A percentile compares a stretch with the other conserved stretches of the same genome.
Conservation (phyloP, 768 basidiomycete species). For the Gloeostereum incarnatum region DNA sequence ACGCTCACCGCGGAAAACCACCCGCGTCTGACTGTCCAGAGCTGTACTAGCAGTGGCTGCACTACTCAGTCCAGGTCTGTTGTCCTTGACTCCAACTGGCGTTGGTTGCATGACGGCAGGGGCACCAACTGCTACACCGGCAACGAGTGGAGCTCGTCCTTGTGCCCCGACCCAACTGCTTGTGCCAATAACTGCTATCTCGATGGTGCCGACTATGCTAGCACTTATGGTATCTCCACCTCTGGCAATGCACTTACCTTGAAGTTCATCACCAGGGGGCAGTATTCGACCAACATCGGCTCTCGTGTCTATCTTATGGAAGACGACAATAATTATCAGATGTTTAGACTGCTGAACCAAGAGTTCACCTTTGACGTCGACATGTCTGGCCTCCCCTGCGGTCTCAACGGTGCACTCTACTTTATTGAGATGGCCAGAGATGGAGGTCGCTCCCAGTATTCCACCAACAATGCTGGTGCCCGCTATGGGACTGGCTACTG, state of each 20-base stretch:
- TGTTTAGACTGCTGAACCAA: conserved; percentile 21
- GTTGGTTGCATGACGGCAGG: conserved; percentile 34
- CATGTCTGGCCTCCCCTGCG: conserved; percentile 31
- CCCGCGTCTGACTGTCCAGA: neutral
- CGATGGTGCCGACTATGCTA: conserved; percentile 37
- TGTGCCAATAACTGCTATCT: conserved; percentile 35
- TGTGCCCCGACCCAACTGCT: conserved; percentile 39
- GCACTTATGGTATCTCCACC: conserved; percentile 28
- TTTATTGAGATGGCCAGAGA: conserved; percentile 32
- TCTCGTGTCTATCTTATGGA: conserved; percentile 23
- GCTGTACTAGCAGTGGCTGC: neutral
- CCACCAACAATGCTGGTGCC: conserved; percentile 23
- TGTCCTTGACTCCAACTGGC: conserved; percentile 42
- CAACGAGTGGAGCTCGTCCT: conserved; percentile 40
- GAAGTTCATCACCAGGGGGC: conserved; percentile 17
- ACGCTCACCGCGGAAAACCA: neutral
- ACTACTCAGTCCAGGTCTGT: conserved; percentile 18
- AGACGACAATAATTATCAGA: conserved; percentile 15
- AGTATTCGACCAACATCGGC: conserved; percentile 5
- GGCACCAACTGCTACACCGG: conserved; percentile 40
- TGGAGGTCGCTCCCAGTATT: conserved; percentile 18
- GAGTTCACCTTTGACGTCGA: conserved; percentile 39
- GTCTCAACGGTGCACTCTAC: conserved; percentile 37
- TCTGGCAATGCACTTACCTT: conserved; percentile 20
- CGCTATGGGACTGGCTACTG: conserved; percentile 10